Evolutionary conservation across 441 rosid species (phyloP).

Genomic region (Hura crepitans): DNA sequence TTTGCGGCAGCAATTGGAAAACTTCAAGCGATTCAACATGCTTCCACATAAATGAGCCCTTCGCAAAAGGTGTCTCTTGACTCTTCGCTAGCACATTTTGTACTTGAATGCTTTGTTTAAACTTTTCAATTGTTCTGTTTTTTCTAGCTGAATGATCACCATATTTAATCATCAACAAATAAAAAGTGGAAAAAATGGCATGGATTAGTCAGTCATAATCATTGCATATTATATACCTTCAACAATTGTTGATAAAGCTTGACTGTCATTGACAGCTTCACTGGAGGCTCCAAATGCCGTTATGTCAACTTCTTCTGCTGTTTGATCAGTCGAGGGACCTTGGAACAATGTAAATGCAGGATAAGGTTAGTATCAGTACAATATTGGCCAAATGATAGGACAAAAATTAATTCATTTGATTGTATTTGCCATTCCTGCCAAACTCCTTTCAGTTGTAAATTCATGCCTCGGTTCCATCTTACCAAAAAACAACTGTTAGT

Average conservation of each 20-base stretch:
- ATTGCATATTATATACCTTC: not conserved
- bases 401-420: not conserved
- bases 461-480: too few species aligned
- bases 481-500: too few species aligned
- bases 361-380: not conserved
- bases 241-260: not conserved
- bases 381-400: not conserved
- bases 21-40: constrained; percentile 10
- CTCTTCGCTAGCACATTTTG: not conserved
- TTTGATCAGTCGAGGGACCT: not conserved
- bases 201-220: not conserved
- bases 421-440: not conserved
- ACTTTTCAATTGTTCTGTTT: not conserved
- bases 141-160: not conserved
- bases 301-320: not conserved
- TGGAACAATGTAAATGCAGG: not conserved
- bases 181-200: not conserved
- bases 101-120: not conserved
- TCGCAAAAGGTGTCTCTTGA: constrained; percentile 3
- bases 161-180: not conserved
- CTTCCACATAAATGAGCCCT: constrained; percentile 7
- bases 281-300: not conserved
- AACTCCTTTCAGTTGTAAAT: not conserved
- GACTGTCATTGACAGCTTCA: not conserved
- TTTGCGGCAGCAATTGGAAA: constrained; percentile 8